These are phyloP conservation scores for Phyllosticta capitalensis DNA, from an alignment of 2,329 filamentous ascomycete species.

Conservation along the genomic window DNA sequence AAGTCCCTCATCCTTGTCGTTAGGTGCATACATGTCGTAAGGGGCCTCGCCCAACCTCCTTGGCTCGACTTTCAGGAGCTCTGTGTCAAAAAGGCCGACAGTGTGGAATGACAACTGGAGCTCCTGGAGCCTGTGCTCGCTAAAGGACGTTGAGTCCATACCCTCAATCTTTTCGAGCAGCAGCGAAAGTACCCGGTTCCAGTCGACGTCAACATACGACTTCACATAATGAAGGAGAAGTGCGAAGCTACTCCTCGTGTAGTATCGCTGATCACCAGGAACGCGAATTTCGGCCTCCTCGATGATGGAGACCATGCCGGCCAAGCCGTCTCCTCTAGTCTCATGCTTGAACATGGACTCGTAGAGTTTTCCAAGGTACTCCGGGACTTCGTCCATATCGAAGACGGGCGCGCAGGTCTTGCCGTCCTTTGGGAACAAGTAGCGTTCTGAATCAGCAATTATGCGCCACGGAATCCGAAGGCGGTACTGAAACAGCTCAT, in stretches of 20 bases:
- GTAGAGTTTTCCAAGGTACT: background rate
- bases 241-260: background rate
- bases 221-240: background rate
- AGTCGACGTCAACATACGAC: background rate
- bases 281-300: background rate
- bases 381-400: background rate
- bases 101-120: background rate
- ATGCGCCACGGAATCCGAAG: conserved; percentile 3
- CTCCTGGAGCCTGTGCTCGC: background rate
- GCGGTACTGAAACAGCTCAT: background rate
- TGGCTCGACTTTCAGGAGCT: background rate
- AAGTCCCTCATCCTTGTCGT: background rate
- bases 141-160: background rate
- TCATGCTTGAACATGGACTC: conserved; percentile 1
- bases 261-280: background rate
- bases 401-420: background rate
- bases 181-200: background rate
- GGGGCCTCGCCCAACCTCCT: background rate
- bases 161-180: background rate
- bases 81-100: background rate
- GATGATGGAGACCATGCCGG: background rate
- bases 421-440: background rate
- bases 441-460: background rate
- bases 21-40: background rate
- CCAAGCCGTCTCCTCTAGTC: background rate